Conservation (phyloP, 208 protist genomes). For the Naegleria gruberi region DNA sequence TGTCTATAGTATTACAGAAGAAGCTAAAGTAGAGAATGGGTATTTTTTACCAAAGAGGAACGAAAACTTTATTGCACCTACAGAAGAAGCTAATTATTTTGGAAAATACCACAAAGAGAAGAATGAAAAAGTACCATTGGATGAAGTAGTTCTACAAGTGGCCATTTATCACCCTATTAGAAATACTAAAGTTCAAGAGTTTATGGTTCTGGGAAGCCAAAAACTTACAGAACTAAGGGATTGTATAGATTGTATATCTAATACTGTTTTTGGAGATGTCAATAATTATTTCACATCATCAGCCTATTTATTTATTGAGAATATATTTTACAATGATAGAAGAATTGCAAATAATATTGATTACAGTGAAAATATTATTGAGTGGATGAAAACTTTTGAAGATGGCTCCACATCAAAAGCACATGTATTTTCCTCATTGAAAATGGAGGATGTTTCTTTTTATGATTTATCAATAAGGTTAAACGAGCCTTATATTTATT, state of each 20-base stretch:
- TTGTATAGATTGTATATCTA: conserved; percentile 38
- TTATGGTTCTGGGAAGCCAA: conserved; percentile 41
- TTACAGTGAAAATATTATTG: conserved; percentile 34
- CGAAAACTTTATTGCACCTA: neutral
- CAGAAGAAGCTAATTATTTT: neutral
- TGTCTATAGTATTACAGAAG: neutral
- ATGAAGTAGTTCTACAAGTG: conserved; percentile 38
- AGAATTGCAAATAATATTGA: conserved; percentile 24
- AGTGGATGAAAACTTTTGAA: neutral
- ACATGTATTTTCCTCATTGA: neutral
- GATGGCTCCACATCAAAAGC: neutral
- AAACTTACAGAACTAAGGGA: conserved; percentile 41
- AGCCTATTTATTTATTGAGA: conserved; percentile 50
- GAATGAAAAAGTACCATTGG: neutral
- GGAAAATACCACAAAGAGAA: neutral
- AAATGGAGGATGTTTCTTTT: conserved; percentile 43
- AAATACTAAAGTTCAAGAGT: conserved; percentile 36
- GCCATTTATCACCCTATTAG: conserved; percentile 36
- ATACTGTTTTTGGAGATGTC: conserved; percentile 6
- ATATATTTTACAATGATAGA: conserved; percentile 50
- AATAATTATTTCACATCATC: neutral
- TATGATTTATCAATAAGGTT: conserved; percentile 37
- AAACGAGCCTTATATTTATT: conserved; percentile 40
- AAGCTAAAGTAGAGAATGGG: neutral
- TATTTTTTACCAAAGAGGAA: neutral